phyloP scores from a whole-genome alignment of 2,329 filamentous ascomycete species.

The Penicillium sp. region DNA sequence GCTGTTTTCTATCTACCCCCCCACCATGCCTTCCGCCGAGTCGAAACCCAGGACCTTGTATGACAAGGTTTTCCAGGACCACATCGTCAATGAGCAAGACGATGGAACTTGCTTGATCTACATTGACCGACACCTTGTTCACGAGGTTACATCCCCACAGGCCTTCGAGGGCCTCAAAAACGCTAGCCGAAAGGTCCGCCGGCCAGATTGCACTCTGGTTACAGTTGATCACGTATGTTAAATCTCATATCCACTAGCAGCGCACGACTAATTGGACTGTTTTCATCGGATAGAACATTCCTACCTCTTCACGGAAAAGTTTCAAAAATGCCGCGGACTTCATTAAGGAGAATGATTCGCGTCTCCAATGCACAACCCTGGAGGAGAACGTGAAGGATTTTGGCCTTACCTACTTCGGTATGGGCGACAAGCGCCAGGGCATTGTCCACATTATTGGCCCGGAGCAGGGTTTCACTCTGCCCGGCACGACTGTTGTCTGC shows the following conservation, averaged over 20 bases:
- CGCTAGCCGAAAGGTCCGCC: conserved; percentile 79
- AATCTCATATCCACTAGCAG: conserved; percentile 18
- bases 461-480: conserved; percentile 97
- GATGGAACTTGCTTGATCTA: conserved; percentile 92
- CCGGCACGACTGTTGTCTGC: conserved; percentile 93
- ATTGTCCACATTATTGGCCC: conserved; percentile 98
- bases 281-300: conserved; percentile 69
- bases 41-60: conserved; percentile 80
- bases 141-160: conserved; percentile 98
- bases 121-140: conserved; percentile 94
- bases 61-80: conserved; percentile 94
- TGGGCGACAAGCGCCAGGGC: conserved; percentile 93
- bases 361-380: conserved; percentile 89
- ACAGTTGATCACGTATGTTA: conserved; percentile 89
- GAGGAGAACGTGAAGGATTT: conserved; percentile 98
- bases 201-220: conserved; percentile 93
- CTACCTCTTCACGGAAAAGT: conserved; percentile 83
- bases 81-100: conserved; percentile 91
- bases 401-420: conserved; percentile 93
- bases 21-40: conserved; percentile 72
- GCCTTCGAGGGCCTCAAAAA: conserved; percentile 95
- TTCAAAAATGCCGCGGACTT: conserved; percentile 93
- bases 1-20: conserved; percentile 5
- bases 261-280: conserved; percentile 7
- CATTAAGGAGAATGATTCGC: conserved; percentile 90